Percentiles rank a stretch among this genome's conserved stretches.
Evolutionary conservation across 2,329 filamentous ascomycete species (phyloP).

Genomic region (Colletotrichum tamarilloi): DNA sequence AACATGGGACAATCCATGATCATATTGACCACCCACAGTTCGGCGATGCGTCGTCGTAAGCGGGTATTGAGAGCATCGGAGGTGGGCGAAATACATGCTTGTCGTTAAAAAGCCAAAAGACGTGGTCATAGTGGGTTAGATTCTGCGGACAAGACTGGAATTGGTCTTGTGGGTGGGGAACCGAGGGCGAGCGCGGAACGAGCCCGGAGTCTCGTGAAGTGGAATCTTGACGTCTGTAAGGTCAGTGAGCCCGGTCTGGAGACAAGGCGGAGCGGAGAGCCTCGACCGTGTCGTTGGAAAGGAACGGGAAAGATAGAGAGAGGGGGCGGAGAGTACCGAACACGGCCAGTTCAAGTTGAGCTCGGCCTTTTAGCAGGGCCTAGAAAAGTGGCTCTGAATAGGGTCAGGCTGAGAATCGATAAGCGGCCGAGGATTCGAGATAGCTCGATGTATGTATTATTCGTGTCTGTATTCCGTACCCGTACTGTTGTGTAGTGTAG

Average conservation of each 20-base stretch:
- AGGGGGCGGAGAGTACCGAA: not conserved
- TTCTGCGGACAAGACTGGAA: not conserved
- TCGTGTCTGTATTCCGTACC: not conserved
- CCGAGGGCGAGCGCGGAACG: not conserved
- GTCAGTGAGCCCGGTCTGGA: not conserved
- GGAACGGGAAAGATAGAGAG: not conserved
- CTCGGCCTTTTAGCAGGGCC: not conserved
- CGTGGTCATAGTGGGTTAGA: not conserved
- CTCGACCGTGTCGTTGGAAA: not conserved
- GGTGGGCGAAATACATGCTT: not conserved
- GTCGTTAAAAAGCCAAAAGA: not conserved
- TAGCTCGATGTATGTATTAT: not conserved
- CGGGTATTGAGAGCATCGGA: not conserved
- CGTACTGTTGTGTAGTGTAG: not conserved
- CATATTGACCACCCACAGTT: not conserved
- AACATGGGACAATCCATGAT: not conserved
- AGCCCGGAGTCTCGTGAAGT: not conserved
- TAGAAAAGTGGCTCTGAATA: not conserved
- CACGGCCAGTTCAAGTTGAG: too few relatives aligned
- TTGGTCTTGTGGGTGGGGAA: not conserved
- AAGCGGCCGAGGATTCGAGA: not conserved
- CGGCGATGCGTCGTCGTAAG: not conserved
- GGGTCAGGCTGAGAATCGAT: not conserved
- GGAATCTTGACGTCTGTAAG: slow-evolving; percentile 12
- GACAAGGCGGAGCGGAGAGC: not conserved